Conservation (phyloP, 768 basidiomycete species). For the Rhizopogon rudus region DNA sequence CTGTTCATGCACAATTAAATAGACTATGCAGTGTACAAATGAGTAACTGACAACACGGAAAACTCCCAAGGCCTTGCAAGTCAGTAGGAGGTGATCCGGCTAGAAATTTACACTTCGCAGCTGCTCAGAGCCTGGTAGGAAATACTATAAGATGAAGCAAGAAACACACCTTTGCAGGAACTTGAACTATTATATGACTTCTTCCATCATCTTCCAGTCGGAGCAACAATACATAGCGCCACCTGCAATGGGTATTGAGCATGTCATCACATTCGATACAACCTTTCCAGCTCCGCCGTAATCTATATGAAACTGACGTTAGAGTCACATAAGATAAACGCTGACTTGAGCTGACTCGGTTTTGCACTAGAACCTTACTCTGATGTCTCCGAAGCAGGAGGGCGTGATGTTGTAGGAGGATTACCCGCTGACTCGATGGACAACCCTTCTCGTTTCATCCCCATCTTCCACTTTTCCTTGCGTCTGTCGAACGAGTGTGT, state of each 20-base stretch:
- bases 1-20: constrained; percentile 32
- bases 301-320: constrained; percentile 27
- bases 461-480: constrained; percentile 27
- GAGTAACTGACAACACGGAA: constrained; percentile 62
- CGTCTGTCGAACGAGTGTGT: constrained; percentile 19
- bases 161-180: constrained; percentile 40
- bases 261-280: constrained; percentile 53
- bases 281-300: constrained; percentile 26
- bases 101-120: neutral
- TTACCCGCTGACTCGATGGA: neutral
- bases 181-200: constrained; percentile 27
- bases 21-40: neutral
- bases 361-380: constrained; percentile 40
- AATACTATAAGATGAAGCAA: no score
- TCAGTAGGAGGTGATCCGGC: constrained; percentile 27
- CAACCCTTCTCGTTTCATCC: constrained; percentile 9
- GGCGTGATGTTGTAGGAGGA: neutral
- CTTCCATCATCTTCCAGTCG: constrained; percentile 47
- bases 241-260: constrained; percentile 43
- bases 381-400: constrained; percentile 2
- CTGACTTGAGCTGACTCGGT: constrained; percentile 34
- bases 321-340: neutral
- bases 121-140: neutral
- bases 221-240: constrained; percentile 45
- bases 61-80: constrained; percentile 81